Conservation (phyloP, 1,284 basidiomycete genomes). For the Heterobasidion parviporum region DNA sequence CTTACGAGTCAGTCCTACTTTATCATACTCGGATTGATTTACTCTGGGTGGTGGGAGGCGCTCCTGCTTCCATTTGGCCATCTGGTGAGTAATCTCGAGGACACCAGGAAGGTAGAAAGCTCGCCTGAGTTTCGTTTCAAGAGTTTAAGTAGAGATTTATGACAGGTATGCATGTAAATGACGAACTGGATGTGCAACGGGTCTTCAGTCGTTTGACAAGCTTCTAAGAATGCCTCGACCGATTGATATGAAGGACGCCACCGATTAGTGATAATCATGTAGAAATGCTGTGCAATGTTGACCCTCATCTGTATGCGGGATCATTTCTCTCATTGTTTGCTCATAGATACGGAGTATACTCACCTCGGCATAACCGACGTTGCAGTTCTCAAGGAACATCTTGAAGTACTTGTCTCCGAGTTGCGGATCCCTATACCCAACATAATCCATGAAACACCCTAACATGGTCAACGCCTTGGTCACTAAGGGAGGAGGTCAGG, state of each 20-base stretch:
- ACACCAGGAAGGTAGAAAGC: conserved; percentile 52
- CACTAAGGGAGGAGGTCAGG: conserved; percentile 32
- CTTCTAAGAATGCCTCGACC: conserved; percentile 53
- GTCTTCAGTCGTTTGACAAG: conserved; percentile 54
- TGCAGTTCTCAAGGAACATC: conserved; percentile 67
- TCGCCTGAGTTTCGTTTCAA: conserved; percentile 29
- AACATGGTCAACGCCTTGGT: conserved; percentile 59
- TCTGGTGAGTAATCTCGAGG: conserved; percentile 40
- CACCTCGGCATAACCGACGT: conserved; percentile 82
- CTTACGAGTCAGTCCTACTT: conserved; percentile 72
- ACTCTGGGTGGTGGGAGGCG: conserved; percentile 81
- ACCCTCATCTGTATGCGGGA: conserved; percentile 49
- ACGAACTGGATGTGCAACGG: conserved; percentile 55
- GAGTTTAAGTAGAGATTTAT: not conserved
- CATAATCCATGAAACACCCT: conserved; percentile 48
- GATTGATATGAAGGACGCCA: conserved; percentile 77
- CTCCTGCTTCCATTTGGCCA: conserved; percentile 65
- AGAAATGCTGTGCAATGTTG: conserved; percentile 64
- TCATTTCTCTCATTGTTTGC: not conserved
- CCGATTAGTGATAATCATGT: conserved; percentile 49
- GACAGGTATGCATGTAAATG: conserved; percentile 2
- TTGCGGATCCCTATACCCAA: conserved; percentile 57
- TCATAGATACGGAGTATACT: conserved; percentile 6
- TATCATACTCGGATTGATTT: conserved; percentile 81
- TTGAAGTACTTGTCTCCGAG: conserved; percentile 62